Evolutionary conservation across 495 filamentous ascomycete species (phyloP).

Genomic region (Tuber melanosporum): DNA sequence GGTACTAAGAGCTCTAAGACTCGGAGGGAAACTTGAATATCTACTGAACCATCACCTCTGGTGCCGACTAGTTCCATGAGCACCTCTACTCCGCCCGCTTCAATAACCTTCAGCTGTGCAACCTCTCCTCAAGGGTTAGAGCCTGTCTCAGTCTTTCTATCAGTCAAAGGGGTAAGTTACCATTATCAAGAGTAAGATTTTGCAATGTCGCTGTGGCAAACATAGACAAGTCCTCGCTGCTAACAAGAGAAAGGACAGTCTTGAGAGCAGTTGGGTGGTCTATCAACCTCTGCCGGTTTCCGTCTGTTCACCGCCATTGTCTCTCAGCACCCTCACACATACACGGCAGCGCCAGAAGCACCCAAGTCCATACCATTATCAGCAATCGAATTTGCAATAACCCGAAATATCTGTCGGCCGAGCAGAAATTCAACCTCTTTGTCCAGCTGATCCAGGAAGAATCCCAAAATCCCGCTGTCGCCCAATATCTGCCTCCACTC

Average conservation of each 20-base stretch:
- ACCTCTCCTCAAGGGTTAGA: constrained; percentile 45
- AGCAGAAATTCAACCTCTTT: constrained; percentile 44
- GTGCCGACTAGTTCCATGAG: constrained; percentile 49
- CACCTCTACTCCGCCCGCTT: constrained; percentile 45
- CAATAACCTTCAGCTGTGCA: constrained; percentile 50
- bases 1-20: constrained; percentile 34
- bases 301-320: constrained; percentile 49
- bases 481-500: constrained; percentile 60
- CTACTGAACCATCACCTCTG: constrained; percentile 44
- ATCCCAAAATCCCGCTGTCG: constrained; percentile 59
- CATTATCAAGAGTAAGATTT: constrained; percentile 69
- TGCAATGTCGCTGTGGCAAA: constrained; percentile 63
- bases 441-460: constrained; percentile 55
- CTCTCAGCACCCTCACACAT: background rate
- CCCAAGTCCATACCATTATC: constrained; percentile 57
- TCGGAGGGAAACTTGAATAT: constrained; percentile 32
- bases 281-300: constrained; percentile 63
- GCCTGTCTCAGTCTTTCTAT: background rate
- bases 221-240: constrained; percentile 49
- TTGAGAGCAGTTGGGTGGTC: constrained; percentile 51
- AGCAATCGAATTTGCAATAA: constrained; percentile 76
- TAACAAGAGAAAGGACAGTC: constrained; percentile 52
- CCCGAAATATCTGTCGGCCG: constrained; percentile 49
- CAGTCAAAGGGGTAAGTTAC: constrained; percentile 46
- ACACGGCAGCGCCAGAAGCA: background rate